Base-by-base conservation (phyloP, 1,284 basidiomycete genomes). In the Stereum hirsutum region DNA sequence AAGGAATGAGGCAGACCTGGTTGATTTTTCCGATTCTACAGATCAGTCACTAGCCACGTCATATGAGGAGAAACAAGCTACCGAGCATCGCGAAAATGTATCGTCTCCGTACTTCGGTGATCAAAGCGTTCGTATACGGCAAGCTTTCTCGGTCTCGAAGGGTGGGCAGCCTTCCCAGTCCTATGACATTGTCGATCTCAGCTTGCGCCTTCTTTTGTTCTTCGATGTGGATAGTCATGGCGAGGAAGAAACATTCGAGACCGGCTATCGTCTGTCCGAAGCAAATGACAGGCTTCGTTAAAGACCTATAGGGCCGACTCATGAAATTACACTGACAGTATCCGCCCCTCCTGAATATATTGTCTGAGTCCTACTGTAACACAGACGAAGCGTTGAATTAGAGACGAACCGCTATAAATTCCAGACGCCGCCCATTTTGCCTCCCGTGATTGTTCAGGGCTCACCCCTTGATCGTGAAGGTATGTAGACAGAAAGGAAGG, bases 381-480 rank as follows among this genome's bases (percentile, higher is more conserved):
- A n/a, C n/a, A n/a, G n/a, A n/a, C n/a, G n/a, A n/a, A n/a, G 15
- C 10, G 11, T 34, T 12, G 10, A 34, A 17, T 34, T 20, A 4
- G 15, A 17, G 15, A 34, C 33, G 10, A 8, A 34, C 33, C 33
- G 33, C 33, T 34, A 20, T 34, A 34, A 17, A 81, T 53, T 19
- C 75, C 78, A 27, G 75, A 74, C 19, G 75, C 62, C 41, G 74
- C 68, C 78, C 78, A 79, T 51, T 75, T 78, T 42, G 80, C 60
- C 46, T 72, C 63, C 41, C 69, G 67, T 42, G 74, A 71, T 47
- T 76, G 74, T 45, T 76, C 69, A 2, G 57, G 57, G 31, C 57
- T 69, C 20, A 74, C 51, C 10, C 60, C 56, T 51, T 66, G 70
- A 30, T 57, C 63, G 49, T 76, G 65, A 17, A 80, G 62, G 39